Percentiles rank a stretch among this genome's conserved stretches.
phyloP scores from a whole-genome alignment of 2,329 filamentous ascomycete genomes.

The Dothideomycetes sp. region DNA sequence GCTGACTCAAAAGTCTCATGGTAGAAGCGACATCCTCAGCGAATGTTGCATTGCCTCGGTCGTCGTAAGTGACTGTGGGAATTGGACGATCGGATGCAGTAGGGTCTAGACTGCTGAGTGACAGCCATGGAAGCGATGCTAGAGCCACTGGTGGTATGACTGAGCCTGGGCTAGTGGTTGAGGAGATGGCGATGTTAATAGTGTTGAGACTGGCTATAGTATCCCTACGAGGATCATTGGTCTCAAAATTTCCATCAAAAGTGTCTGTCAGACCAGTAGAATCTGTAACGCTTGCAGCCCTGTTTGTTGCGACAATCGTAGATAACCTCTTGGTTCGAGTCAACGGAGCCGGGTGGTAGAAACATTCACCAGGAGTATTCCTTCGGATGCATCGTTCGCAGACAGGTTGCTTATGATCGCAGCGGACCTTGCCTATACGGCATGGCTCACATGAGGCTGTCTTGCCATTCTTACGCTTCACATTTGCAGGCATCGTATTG shows the following conservation, averaged over 20 bases:
- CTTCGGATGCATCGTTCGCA: constrained; percentile 16
- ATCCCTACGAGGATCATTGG: background rate
- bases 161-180: background rate
- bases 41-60: background rate
- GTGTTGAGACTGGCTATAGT: background rate
- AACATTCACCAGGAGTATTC: constrained; percentile 12
- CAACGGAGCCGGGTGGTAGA: constrained; percentile 17
- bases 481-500: constrained; percentile 2
- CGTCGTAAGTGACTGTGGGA: background rate
- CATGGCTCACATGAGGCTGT: constrained; percentile 18
- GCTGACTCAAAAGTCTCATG: background rate
- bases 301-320: background rate
- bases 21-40: background rate
- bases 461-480: constrained; percentile 17
- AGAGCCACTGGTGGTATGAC: background rate
- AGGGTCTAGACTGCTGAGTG: background rate
- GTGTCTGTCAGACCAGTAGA: background rate
- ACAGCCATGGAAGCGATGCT: background rate
- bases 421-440: constrained; percentile 16
- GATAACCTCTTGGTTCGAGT: constrained; percentile 9
- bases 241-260: background rate
- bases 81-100: background rate
- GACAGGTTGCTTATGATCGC: constrained; percentile 15
- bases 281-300: background rate
- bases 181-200: background rate